phyloP scores from a whole-genome alignment of 2,329 filamentous ascomycete genomes.

The Fusarium sp. region DNA sequence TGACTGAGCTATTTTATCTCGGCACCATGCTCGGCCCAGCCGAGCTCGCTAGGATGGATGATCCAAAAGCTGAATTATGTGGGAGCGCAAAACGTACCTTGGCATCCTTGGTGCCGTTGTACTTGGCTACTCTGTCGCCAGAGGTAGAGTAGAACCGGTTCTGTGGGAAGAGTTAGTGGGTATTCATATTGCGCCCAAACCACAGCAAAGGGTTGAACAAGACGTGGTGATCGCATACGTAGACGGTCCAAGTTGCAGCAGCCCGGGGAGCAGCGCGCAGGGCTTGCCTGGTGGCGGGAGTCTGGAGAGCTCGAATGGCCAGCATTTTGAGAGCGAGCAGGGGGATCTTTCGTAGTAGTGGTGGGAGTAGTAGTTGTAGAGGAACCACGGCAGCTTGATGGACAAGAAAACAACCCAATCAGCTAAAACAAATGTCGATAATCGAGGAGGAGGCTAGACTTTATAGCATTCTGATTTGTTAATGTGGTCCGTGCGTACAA shows the following conservation, averaged over 20 bases:
- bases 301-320: slow-evolving; percentile 79
- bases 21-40: slow-evolving; percentile 42
- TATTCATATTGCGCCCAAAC: slow-evolving; percentile 25
- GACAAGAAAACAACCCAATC: slow-evolving; percentile 13
- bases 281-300: slow-evolving; percentile 80
- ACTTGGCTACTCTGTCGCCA: slow-evolving; percentile 84
- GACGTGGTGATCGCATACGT: slow-evolving; percentile 45
- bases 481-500: no score
- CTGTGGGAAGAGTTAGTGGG: slow-evolving; percentile 47
- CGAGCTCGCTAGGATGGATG: slow-evolving; percentile 29
- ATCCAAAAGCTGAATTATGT: slow-evolving; percentile 19
- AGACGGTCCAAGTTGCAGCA: slow-evolving; percentile 52
- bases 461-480: no score
- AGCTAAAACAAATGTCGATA: no score
- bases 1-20: slow-evolving; percentile 55
- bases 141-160: slow-evolving; percentile 71
- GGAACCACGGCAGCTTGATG: slow-evolving; percentile 25
- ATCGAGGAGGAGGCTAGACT: no score
- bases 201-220: slow-evolving; percentile 14
- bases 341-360: slow-evolving; percentile 11
- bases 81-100: slow-evolving; percentile 69
- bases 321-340: slow-evolving; percentile 71
- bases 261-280: slow-evolving; percentile 73
- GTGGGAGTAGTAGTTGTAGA: slow-evolving; percentile 18
- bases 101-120: slow-evolving; percentile 87